phyloP scores from a whole-genome alignment of 139 green algal genomes.

The Volvox reticuliferus region DNA sequence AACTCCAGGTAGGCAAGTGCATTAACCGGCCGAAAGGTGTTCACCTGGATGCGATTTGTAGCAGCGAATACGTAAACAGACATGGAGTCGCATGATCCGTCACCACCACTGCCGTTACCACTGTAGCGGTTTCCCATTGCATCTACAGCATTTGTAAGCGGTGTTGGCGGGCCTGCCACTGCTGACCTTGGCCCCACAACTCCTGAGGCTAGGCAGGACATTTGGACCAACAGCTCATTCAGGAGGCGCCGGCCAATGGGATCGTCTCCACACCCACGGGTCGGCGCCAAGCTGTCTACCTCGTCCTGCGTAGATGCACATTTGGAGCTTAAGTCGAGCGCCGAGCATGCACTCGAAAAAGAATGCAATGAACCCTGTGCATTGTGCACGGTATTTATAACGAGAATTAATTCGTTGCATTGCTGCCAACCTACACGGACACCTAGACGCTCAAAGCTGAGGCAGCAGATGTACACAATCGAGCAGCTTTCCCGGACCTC shows the following conservation, averaged over 20 bases:
- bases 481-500: too few relatives aligned
- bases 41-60: conserved; percentile 75
- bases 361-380: too few relatives aligned
- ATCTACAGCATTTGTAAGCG: neutral
- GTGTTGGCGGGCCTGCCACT: neutral
- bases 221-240: conserved; percentile 77
- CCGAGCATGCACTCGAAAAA: too few relatives aligned
- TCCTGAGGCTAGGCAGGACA: conserved; percentile 25
- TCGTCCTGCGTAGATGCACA: conserved; percentile 63
- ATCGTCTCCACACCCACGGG: conserved; percentile 54
- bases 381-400: too few relatives aligned
- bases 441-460: too few relatives aligned
- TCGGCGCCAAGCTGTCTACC: conserved; percentile 67
- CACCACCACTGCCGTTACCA: neutral
- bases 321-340: too few relatives aligned
- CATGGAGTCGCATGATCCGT: too few relatives aligned
- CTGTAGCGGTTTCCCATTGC: neutral
- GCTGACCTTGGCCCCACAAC: neutral
- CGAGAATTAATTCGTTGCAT: too few relatives aligned
- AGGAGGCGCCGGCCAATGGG: conserved; percentile 62
- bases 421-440: too few relatives aligned
- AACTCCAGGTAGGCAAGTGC: too few relatives aligned
- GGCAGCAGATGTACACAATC: too few relatives aligned
- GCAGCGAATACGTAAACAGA: conserved; percentile 69
- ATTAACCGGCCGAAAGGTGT: neutral